Percentiles rank a stretch among this genome's conserved stretches.
Evolutionary conservation across 1,284 basidiomycete genomes (phyloP).

Genomic region (Ceratobasidium sp.): DNA sequence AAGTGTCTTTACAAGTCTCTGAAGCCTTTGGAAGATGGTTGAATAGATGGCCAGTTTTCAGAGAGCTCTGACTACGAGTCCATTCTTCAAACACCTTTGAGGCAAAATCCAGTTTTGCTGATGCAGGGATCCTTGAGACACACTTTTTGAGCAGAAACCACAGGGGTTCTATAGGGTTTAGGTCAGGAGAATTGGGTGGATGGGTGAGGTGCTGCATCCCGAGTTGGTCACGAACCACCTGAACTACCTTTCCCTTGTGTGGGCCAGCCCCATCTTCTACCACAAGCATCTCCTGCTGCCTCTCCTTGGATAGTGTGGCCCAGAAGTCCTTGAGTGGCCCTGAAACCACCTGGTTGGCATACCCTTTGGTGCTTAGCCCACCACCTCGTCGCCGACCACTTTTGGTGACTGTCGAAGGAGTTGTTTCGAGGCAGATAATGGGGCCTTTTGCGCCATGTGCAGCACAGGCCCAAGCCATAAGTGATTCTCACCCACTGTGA

Average conservation of each 20-base stretch:
- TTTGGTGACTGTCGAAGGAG: background rate
- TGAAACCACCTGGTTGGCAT: slow-evolving; percentile 25
- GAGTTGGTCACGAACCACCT: background rate
- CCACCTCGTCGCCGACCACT: background rate
- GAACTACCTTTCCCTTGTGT: slow-evolving; percentile 2
- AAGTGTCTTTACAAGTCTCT: too few relatives aligned
- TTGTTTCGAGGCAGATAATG: background rate
- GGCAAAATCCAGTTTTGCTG: too few relatives aligned
- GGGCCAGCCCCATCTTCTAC: slow-evolving; percentile 25
- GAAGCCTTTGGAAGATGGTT: too few relatives aligned
- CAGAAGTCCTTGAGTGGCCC: slow-evolving; percentile 13
- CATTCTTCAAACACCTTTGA: too few relatives aligned
- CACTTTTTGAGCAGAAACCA: slow-evolving; percentile 20
- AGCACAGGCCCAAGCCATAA: slow-evolving; percentile 8
- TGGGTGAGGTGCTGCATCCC: slow-evolving; percentile 12
- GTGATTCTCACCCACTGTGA: slow-evolving; percentile 8
- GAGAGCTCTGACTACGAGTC: too few relatives aligned
- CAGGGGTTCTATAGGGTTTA: slow-evolving; percentile 31
- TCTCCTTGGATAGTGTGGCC: background rate
- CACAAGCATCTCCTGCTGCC: slow-evolving; percentile 5
- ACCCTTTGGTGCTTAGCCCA: slow-evolving; percentile 16
- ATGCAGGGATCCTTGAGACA: slow-evolving; percentile 9
- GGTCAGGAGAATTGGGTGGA: slow-evolving; percentile 24
- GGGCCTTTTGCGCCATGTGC: slow-evolving; percentile 14
- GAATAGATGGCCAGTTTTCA: too few relatives aligned